Base-by-base conservation (phyloP, 2,329 filamentous ascomycete genomes). In the Phyllosticta capitalensis region DNA sequence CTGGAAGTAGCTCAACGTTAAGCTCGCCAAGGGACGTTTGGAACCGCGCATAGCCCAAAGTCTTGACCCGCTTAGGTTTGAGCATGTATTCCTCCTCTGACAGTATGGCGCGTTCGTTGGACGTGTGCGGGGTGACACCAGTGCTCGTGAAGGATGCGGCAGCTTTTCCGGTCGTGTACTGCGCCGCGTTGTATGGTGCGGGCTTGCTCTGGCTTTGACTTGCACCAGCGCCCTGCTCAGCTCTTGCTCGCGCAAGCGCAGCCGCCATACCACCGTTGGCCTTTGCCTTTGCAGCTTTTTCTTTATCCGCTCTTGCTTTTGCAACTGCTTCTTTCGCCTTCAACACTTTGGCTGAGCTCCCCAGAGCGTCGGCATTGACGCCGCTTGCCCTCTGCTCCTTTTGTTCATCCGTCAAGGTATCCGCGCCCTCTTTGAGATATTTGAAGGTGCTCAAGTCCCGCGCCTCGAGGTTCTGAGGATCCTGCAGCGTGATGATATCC, bases 61-160 rank as follows among this genome's bases (percentile, higher is more conserved):
- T 83, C 75, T 95, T 96, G 62, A 99, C 85, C 49, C 90, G 85
- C 67, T 87, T 89, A 6, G 92, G 91, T 72, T 90, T 90, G 58
- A 99, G 81, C 89, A 99, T 95, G 74, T 92, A 99, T 70, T 97
- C 92, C 75, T 99, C 94, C 63, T 96, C 91, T 0, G 88, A 90
- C 53, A 99, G 81, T 53, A 95, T 78, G 3, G 94, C 92, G 58
- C 92, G 83, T 68, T 95, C 90, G 65, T 84, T 88, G 59, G 89
- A 92, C 0, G 94, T 99, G 69, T 95, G 89, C 0, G 92, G 92
- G 0, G 92, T 96, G 56, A 99, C 76, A 5, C 94, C 92, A 0
- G 94, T 99, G 66, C 89, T 95, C 7, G 94, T 99, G 73, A 97
- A 95, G 63, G 90, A 95, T 7, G 92, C 92, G 1, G 94, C 94